A percentile compares a stretch with the other conserved stretches of the same genome.
Evolutionary conservation across 2,329 filamentous ascomycete genomes (phyloP).

Genomic region (Biscogniauxia mediterranea): DNA sequence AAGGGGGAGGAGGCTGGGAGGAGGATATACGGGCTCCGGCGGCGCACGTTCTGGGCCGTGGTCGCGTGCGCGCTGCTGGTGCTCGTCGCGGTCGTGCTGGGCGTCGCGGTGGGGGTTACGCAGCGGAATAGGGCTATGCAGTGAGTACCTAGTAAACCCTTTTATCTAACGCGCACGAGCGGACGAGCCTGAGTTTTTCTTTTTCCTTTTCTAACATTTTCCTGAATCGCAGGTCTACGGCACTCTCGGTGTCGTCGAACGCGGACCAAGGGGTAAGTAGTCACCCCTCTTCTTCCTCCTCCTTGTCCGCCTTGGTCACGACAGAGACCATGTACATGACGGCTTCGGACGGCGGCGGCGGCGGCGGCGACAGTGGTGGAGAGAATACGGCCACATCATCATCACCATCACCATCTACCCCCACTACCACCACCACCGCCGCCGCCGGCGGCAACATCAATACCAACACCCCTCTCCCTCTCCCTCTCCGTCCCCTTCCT

Average conservation of each 20-base stretch:
- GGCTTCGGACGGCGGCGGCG: neutral
- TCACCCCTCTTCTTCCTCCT: conserved; percentile 2
- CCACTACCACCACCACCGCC: neutral
- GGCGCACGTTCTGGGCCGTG: conserved; percentile 16
- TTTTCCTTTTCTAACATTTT: neutral
- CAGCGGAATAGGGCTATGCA: conserved; percentile 8
- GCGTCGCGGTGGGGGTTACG: conserved; percentile 22
- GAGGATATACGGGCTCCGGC: conserved; percentile 14
- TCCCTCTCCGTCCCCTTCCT: neutral
- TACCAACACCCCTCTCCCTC: too few relatives aligned
- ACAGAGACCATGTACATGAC: conserved; percentile 14
- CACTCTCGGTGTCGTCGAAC: neutral
- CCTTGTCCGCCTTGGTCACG: conserved; percentile 3
- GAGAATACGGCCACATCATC: neutral
- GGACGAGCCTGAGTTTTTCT: too few relatives aligned
- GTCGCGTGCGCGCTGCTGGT: conserved; percentile 16
- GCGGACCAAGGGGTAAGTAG: conserved; percentile 15
- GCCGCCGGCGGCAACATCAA: too few relatives aligned
- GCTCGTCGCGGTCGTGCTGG: conserved; percentile 20
- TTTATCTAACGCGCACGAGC: too few relatives aligned
- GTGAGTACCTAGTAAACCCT: conserved; percentile 16
- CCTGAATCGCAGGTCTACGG: conserved; percentile 11
- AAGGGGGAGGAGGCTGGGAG: neutral
- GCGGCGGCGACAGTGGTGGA: too few relatives aligned
- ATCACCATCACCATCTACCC: neutral